Percentiles rank a stretch among this genome's conserved stretches.
Evolutionary conservation across 1,284 basidiomycete genomes (phyloP).

Genomic region (Ganoderma lucidum): DNA sequence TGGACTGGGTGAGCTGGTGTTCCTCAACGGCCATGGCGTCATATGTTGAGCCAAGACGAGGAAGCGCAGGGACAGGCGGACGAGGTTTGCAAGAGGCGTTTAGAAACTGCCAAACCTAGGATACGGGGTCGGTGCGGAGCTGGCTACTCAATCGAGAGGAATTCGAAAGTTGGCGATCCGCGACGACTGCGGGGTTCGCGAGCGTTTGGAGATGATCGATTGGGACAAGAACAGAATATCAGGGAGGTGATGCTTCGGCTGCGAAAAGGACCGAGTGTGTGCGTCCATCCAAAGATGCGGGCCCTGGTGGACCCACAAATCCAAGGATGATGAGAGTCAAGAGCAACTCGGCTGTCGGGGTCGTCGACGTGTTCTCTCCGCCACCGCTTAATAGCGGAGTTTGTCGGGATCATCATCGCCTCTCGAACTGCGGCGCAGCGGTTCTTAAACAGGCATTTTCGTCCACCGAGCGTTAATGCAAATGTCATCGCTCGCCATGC

Average conservation of each 20-base stretch:
- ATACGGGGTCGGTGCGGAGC: background rate
- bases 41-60: background rate
- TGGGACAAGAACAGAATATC: background rate
- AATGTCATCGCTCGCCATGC: too few species aligned
- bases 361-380: background rate
- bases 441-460: background rate
- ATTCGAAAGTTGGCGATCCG: background rate
- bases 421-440: background rate
- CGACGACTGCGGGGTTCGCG: background rate
- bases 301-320: constrained; percentile 1
- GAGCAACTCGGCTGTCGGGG: background rate
- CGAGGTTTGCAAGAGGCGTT: background rate
- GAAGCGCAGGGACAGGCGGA: background rate
- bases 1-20: background rate
- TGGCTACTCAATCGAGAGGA: background rate
- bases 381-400: background rate
- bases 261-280: background rate
- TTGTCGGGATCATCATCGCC: background rate
- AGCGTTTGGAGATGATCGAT: background rate
- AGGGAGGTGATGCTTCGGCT: background rate
- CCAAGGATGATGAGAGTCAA: background rate
- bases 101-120: background rate
- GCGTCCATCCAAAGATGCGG: background rate
- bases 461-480: background rate
- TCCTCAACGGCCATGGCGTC: constrained; percentile 3